These are phyloP conservation scores for Dryadomyces sulphureus DNA, from an alignment of 2,329 filamentous ascomycete species.

Conservation along the genomic window DNA sequence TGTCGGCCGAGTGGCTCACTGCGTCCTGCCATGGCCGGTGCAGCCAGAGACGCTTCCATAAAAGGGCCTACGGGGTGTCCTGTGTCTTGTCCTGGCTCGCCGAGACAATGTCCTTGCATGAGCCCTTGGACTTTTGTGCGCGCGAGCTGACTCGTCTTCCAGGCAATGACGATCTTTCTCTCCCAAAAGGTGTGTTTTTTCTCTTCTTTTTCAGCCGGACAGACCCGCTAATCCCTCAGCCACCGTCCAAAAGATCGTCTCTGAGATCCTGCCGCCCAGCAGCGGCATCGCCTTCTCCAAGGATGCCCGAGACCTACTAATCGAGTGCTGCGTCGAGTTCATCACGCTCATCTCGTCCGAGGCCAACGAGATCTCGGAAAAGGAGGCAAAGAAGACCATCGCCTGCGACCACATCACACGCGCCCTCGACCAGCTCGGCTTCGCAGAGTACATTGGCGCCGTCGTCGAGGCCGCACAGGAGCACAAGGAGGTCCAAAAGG, in stretches of 20 bases:
- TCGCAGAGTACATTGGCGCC: constrained; percentile 79
- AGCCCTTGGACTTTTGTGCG: background rate
- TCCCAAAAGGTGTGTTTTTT: constrained; percentile 43
- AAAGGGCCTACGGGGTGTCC: too few relatives aligned
- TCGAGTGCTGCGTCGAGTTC: constrained; percentile 98
- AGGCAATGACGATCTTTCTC: constrained; percentile 49
- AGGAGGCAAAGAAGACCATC: constrained; percentile 98
- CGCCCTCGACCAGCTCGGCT: constrained; percentile 82
- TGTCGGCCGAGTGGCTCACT: too few relatives aligned
- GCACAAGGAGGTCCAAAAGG: constrained; percentile 87
- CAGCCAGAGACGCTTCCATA: too few relatives aligned
- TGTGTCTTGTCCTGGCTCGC: background rate
- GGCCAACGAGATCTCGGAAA: constrained; percentile 97
- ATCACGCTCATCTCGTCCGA: constrained; percentile 97
- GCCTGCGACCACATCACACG: constrained; percentile 96
- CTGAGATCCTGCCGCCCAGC: constrained; percentile 72
- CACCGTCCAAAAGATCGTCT: constrained; percentile 74
- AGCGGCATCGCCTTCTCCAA: constrained; percentile 77
- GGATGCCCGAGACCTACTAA: constrained; percentile 85
- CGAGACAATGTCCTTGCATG: background rate
- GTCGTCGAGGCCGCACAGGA: constrained; percentile 77
- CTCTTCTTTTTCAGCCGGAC: background rate
- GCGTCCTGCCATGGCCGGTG: too few relatives aligned
- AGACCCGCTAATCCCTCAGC: constrained; percentile 24
- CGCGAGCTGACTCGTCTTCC: constrained; percentile 18